Conservation (phyloP, 2,329 filamentous ascomycete species). For the Hypoxylon sp. region DNA sequence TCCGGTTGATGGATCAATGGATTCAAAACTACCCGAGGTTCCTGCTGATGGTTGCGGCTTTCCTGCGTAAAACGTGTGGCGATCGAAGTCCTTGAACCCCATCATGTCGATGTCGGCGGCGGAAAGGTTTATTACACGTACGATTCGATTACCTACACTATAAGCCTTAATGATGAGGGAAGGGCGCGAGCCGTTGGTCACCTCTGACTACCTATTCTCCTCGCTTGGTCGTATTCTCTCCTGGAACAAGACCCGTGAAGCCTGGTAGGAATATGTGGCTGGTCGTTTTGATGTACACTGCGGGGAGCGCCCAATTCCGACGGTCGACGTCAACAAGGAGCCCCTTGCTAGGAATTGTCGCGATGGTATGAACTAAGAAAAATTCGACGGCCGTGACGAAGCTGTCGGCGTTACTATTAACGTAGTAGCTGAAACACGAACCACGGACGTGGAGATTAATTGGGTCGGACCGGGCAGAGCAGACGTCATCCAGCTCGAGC, state of each 20-base stretch:
- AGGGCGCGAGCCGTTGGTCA: not conserved
- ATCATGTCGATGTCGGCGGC: slow-evolving; percentile 38
- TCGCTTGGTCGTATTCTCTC: slow-evolving; percentile 4
- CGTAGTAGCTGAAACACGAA: slow-evolving; percentile 15
- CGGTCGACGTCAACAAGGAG: slow-evolving; percentile 18
- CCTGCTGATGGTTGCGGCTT: slow-evolving; percentile 72
- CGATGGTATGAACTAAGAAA: slow-evolving; percentile 19
- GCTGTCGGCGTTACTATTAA: slow-evolving; percentile 13
- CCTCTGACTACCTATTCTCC: slow-evolving; percentile 5
- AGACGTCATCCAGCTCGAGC: slow-evolving; percentile 35
- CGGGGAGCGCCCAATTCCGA: not conserved
- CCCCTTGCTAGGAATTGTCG: slow-evolving; percentile 17
- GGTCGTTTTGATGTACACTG: not conserved
- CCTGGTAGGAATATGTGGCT: slow-evolving; percentile 13
- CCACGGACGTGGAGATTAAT: slow-evolving; percentile 17
- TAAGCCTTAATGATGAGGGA: not conserved
- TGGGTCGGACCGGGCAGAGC: slow-evolving; percentile 35
- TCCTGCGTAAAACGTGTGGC: slow-evolving; percentile 83
- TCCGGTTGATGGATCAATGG: slow-evolving; percentile 81
- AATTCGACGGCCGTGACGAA: slow-evolving; percentile 12
- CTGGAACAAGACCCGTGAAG: slow-evolving; percentile 10
- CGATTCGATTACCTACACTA: not conserved
- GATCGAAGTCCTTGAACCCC: slow-evolving; percentile 53
- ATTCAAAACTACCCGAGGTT: slow-evolving; percentile 75
- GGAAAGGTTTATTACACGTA: slow-evolving; percentile 8